Evolutionary conservation across 192 early-diverging fungal genomes (phyloP).

Genomic region (Gamsiella multidivaricata): DNA sequence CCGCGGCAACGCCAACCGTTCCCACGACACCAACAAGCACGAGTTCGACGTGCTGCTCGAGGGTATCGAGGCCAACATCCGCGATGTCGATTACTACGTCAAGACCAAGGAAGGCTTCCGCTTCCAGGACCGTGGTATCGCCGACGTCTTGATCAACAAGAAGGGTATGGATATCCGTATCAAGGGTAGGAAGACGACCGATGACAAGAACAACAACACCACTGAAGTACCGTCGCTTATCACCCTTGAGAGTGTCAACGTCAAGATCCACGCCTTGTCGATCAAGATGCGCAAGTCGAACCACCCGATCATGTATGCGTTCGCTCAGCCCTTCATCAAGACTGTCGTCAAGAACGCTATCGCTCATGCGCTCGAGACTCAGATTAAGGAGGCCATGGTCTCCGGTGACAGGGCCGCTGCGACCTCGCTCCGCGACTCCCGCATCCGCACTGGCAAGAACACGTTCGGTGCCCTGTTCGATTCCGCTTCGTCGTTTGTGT

Average conservation of each 20-base stretch:
- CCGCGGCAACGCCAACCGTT: constrained; percentile 31
- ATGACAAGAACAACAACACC: too few relatives aligned
- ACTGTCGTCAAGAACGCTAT: constrained; percentile 51
- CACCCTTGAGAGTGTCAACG: constrained; percentile 36
- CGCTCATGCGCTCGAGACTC: constrained; percentile 46
- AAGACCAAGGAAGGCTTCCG: constrained; percentile 57
- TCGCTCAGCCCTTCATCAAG: constrained; percentile 51
- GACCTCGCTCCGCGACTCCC: constrained; percentile 35
- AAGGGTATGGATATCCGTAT: constrained; percentile 34
- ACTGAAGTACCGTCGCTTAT: constrained; percentile 27
- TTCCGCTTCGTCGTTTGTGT: constrained; percentile 25
- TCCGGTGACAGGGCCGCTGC: constrained; percentile 45
- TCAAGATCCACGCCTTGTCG: constrained; percentile 36
- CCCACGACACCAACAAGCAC: constrained; percentile 30
- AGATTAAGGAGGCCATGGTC: constrained; percentile 34
- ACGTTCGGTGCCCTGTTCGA: constrained; percentile 39
- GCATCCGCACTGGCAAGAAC: constrained; percentile 50
- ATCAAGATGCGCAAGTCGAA: constrained; percentile 48
- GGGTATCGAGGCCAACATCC: constrained; percentile 51
- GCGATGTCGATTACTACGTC: constrained; percentile 53
- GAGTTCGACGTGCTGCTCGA: constrained; percentile 43
- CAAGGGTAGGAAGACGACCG: constrained; percentile 21
- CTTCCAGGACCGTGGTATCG: constrained; percentile 52
- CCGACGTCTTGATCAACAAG: constrained; percentile 41
- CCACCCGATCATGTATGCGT: constrained; percentile 36